Evolutionary conservation across 2,329 filamentous ascomycete species (phyloP).

Genomic region (Blastomyces gilchristii): DNA sequence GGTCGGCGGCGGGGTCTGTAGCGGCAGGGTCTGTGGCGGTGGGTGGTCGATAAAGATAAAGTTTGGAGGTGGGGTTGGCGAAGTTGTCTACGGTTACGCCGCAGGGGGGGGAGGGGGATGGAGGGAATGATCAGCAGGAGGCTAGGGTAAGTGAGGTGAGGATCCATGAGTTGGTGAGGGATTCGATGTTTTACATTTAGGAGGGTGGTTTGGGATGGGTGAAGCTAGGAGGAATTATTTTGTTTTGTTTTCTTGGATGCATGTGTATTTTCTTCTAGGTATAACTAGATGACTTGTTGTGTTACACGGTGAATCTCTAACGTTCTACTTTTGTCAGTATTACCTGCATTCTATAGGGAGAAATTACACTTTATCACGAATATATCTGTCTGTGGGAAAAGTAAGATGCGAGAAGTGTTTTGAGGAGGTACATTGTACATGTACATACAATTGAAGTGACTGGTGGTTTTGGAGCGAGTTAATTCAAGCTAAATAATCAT

Average conservation of each 20-base stretch:
- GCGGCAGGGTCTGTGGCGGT: background rate
- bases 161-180: background rate
- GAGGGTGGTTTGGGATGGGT: background rate
- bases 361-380: background rate
- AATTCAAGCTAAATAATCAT: background rate
- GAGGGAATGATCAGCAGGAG: background rate
- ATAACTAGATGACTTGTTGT: background rate
- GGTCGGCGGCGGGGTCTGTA: background rate
- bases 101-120: no score
- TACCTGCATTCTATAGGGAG: background rate
- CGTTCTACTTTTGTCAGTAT: background rate
- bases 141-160: background rate
- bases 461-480: no score
- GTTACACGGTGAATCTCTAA: background rate
- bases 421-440: background rate
- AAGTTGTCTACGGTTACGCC: no score
- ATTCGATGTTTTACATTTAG: slow-evolving; percentile 5
- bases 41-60: background rate
- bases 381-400: background rate
- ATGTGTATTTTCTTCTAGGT: background rate
- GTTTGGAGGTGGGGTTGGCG: no score
- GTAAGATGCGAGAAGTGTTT: background rate
- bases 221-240: background rate
- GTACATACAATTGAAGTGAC: background rate
- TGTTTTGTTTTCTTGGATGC: background rate